Evolutionary conservation across 2,329 filamentous ascomycete species (phyloP).

Genomic region (Colletotrichum sp.): DNA sequence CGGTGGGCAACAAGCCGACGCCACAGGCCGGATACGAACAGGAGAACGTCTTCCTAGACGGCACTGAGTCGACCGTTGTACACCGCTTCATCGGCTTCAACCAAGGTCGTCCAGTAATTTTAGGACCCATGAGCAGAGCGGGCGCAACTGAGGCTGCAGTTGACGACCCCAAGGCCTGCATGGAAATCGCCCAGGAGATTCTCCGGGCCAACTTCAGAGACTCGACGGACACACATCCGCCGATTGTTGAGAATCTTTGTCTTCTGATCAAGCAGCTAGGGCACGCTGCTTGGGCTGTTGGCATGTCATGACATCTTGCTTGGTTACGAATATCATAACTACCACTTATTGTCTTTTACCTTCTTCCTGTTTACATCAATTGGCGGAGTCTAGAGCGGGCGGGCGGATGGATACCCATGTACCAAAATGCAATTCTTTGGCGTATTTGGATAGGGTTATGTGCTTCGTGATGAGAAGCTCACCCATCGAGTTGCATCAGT

Average conservation of each 20-base stretch:
- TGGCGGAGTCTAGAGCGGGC: slow-evolving; percentile 3
- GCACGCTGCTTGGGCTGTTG: slow-evolving; percentile 48
- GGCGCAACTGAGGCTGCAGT: slow-evolving; percentile 44
- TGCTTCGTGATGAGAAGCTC: neutral
- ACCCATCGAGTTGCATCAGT: neutral
- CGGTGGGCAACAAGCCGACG: slow-evolving; percentile 31
- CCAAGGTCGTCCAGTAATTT: slow-evolving; percentile 57
- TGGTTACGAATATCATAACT: neutral
- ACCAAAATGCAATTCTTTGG: slow-evolving; percentile 9
- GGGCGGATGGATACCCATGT: slow-evolving; percentile 7
- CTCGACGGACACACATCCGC: slow-evolving; percentile 50
- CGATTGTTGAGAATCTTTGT: slow-evolving; percentile 71
- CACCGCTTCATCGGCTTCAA: slow-evolving; percentile 62
- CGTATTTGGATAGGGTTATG: neutral
- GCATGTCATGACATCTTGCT: slow-evolving; percentile 24
- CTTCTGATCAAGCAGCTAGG: slow-evolving; percentile 66
- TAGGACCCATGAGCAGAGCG: slow-evolving; percentile 33
- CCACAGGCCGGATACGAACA: slow-evolving; percentile 35
- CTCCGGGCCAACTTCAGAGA: slow-evolving; percentile 56
- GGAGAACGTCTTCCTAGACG: slow-evolving; percentile 59
- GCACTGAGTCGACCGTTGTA: slow-evolving; percentile 53
- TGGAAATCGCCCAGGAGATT: slow-evolving; percentile 62
- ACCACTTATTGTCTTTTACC: neutral
- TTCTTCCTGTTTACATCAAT: neutral
- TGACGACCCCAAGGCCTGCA: slow-evolving; percentile 61